Base-by-base conservation (phyloP, 1,139 yeast genomes). In the Pichia sp. region DNA sequence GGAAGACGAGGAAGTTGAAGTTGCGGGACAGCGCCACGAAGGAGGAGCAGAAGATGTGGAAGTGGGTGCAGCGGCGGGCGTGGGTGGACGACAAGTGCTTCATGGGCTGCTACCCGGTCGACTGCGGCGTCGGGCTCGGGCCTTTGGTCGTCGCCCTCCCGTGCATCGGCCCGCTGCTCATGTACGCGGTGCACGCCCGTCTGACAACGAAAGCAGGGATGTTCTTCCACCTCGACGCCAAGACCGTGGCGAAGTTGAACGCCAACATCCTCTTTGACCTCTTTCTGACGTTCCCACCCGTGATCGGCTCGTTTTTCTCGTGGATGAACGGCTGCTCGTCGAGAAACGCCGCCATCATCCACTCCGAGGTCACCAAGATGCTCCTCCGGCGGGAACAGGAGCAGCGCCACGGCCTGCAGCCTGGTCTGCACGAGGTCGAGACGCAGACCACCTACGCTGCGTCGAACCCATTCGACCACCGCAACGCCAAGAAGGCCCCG, bases 311-410 rank as follows among this genome's bases (percentile, higher is more conserved):
- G 2, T 70, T 90, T 49, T 79, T 90, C 57, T 75, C 88, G 13
- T 92, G 96, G 90, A 60, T 92, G 68, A 81, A 88, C 67, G 87
- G 85, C 1, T 87, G 96, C 65, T 87, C 95, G n/a, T 87, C 97
- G 0, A 74, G 96, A 63, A 92, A 90, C 69, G 95, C 96, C 0
- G 90, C 90, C 0, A 64, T 88, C 64, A 76, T 89, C 7, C 90
- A 83, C 67, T 77, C 75, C 30, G 75, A 73, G 57, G 66, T 81
- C 51, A 68, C 70, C n/a, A 70, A 73, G 51, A 62, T 73, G 54
- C 75, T 77, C 0, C 61, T 72, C 38, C 71, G 72, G 49, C 65
- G 78, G 49, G 61, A 58, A 15, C 15, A 23, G 8, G 40, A 23
- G 8, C 29, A 36, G 5, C 23, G 7, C 5, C 16, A 19, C 23